Evolutionary conservation across 2,329 filamentous ascomycete species (phyloP), one percentile per base, ranked within the genome.

Genomic region (Beauveria varroae): DNA sequence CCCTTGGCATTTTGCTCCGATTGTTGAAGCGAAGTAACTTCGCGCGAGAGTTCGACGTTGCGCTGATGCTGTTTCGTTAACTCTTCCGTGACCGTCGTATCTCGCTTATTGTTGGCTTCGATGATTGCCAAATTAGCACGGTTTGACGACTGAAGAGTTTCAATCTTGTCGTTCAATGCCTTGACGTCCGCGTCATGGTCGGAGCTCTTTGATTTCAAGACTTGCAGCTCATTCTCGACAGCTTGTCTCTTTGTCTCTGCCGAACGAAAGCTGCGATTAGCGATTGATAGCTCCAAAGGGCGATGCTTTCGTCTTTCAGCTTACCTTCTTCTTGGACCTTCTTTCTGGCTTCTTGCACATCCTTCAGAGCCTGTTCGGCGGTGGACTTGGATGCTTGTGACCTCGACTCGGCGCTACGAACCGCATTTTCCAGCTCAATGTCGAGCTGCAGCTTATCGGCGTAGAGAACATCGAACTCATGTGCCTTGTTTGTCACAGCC

Each of bases 341-440:
- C 71, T 87, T 86, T 56, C 91, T 85, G 52, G 96, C 79, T 65
- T 92, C 88, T 68, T 93, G 89, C 1, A 93, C 84, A 66, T 97
- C 93, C 66, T 90, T 89, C 63, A 93, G 81, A 10, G 89, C 88
- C 72, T 93, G 93, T 64, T 96, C 91, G 50, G 91, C 84, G 1
- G 89, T 90, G 6, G 84, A 81, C 75, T 95, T 96, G 72, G 95
- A 86, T 9, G 87, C 85, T 70, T 93, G 91, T 66, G 87, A 87
- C 74, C 92, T 90, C 26, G 88, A 86, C 71, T 98, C 93, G 63
- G 89, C 88, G 66, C 85, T 89, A 68, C 92, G 88, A 53, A 96
- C 88, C 20, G 88, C 89, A 74, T 91, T 95, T 73, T 99, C 95
- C 8, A 98, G 83, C 78, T 98, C 93, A 50, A 99, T 95, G 69